These are phyloP conservation scores for Rhizopogon roseolus DNA, from an alignment of 768 basidiomycete genomes.

Conservation along the genomic window DNA sequence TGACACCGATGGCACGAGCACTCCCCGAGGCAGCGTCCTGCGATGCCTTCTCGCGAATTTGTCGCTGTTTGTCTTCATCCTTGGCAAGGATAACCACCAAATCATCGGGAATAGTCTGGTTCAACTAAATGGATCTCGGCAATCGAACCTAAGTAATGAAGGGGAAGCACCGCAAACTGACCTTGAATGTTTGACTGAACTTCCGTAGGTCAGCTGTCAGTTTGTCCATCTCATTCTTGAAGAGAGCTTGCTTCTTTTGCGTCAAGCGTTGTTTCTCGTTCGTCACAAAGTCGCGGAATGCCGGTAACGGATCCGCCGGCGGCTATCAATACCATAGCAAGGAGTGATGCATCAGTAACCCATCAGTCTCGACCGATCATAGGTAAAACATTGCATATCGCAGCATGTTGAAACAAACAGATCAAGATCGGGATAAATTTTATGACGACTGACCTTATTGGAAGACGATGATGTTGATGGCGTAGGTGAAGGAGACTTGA, in stretches of 20 bases:
- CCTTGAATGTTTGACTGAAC: conserved; percentile 95
- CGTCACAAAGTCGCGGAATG: conserved; percentile 90
- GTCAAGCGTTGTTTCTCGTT: conserved; percentile 87
- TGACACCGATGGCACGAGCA: conserved; percentile 65
- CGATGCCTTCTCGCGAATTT: conserved; percentile 72
- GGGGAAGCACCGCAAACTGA: conserved; percentile 26
- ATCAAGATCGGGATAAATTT: neutral
- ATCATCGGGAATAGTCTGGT: conserved; percentile 93
- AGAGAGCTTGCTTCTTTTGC: conserved; percentile 84
- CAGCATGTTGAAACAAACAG: conserved; percentile 1
- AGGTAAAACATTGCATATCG: neutral
- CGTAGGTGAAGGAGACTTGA: conserved; percentile 63
- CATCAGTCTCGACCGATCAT: conserved; percentile 10
- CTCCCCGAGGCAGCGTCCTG: conserved; percentile 61
- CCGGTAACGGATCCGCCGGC: conserved; percentile 71
- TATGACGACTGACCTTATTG: conserved; percentile 42
- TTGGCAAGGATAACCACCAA: conserved; percentile 90
- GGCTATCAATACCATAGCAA: conserved; percentile 35
- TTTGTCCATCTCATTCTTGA: conserved; percentile 93
- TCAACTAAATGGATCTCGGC: conserved; percentile 49
- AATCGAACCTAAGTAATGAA: neutral
- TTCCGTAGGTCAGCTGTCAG: conserved; percentile 89
- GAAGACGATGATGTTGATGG: conserved; percentile 37
- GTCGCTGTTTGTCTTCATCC: conserved; percentile 85
- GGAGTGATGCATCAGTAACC: conserved; percentile 2